Evolutionary conservation across 768 basidiomycete genomes (phyloP), one percentile per base, ranked within the genome.

Genomic region (Strobilomyces confusus): DNA sequence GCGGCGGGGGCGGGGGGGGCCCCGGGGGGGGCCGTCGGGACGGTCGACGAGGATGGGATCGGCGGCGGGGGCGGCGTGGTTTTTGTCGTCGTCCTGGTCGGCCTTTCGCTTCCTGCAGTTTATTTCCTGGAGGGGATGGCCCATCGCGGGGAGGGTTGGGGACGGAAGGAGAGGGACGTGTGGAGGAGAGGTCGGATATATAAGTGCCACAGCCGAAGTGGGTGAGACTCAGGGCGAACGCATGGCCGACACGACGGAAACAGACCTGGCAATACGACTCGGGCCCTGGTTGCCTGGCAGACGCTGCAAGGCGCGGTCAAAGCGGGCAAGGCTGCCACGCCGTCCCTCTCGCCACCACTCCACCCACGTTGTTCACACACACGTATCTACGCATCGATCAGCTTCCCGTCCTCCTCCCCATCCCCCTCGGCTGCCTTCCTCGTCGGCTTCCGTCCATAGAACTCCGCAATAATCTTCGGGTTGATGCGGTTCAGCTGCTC

Each of bases 401-500:
- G 73, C 72, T 81, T 84, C 58, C 29, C 56, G 0, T 63, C 65
- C 46, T 29, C 41, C 47, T 44, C 40, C 44, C 66, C 74, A 64
- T 80, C 76, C 51, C 71, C 77, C 60, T 69, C 73, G 41, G 72
- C 76, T 63, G 71, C 78, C 75, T 81, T 86, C 78, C 80, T 86
- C 47, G 76, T 79, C 36, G 82, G 70, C 75, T 95, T 94, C 64
- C 93, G 87, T 42, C 81, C 87, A 65, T 97, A 97, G 71, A 88
- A 97, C 73, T 97, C 94, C 56, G 81, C 82, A 64, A 97, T 87
- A 67, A 97, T 95, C 84, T 92, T 92, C 64, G 94, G 94, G 69
- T 85, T 93, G 78, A 98, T 95, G 65, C 95, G 91, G 77, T 98
- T 98, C 60, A 98, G 81, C 72, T 93, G 91, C 74, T 98, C 95